These are phyloP conservation scores for Cladosporium sp. DNA, from an alignment of 2,329 filamentous ascomycete genomes.

Conservation along the genomic window DNA sequence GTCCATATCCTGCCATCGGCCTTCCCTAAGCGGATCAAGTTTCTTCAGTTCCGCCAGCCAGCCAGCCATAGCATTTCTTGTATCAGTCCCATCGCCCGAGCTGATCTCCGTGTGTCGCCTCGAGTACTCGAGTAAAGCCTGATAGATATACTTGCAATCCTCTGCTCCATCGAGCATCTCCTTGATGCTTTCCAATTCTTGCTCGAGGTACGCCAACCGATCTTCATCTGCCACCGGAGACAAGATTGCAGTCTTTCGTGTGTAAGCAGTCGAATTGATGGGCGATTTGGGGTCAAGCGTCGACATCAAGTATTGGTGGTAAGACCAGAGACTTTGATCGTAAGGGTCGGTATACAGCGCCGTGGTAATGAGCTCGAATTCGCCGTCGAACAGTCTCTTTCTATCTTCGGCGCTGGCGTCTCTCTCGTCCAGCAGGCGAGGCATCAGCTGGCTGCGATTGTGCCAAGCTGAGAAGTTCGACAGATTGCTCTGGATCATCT, in stretches of 20 bases:
- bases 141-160: constrained; percentile 84
- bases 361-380: constrained; percentile 70
- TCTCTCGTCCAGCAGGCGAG: constrained; percentile 68
- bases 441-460: constrained; percentile 77
- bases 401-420: constrained; percentile 60
- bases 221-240: constrained; percentile 59
- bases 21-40: constrained; percentile 69
- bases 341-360: constrained; percentile 86
- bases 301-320: constrained; percentile 82
- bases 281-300: constrained; percentile 53
- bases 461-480: constrained; percentile 99
- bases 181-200: constrained; percentile 72
- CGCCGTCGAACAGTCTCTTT: constrained; percentile 67
- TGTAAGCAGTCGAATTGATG: constrained; percentile 28
- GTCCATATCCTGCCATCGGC: constrained; percentile 71
- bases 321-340: constrained; percentile 96
- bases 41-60: constrained; percentile 62
- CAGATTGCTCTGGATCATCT: constrained; percentile 78
- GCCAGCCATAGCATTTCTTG: constrained; percentile 38
- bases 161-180: constrained; percentile 60
- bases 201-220: constrained; percentile 60
- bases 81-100: constrained; percentile 36
- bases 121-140: constrained; percentile 74
- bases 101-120: constrained; percentile 54
- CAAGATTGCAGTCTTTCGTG: constrained; percentile 49